These are phyloP conservation scores for Schwanniomyces yamadae DNA, from an alignment of 805 yeast species.

Conservation along the genomic window DNA sequence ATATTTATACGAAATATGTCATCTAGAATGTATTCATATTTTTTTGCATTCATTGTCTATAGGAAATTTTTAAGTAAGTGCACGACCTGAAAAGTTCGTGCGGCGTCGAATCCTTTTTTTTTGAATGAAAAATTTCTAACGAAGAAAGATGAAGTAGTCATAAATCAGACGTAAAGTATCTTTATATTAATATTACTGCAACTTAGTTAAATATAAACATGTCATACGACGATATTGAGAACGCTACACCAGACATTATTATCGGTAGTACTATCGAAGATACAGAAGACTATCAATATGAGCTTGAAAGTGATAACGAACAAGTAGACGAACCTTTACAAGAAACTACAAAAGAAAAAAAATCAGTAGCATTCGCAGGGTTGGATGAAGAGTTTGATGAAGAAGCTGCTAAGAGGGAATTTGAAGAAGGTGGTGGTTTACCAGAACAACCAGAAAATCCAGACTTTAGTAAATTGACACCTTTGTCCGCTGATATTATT, in stretches of 20 bases:
- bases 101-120: neutral
- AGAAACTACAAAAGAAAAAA: constrained; percentile 47
- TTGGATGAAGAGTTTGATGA: constrained; percentile 69
- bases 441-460: constrained; percentile 95
- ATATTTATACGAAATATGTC: neutral
- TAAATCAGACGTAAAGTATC: constrained; percentile 1
- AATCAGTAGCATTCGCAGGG: constrained; percentile 79
- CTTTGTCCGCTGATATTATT: constrained; percentile 91
- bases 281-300: constrained; percentile 47
- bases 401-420: constrained; percentile 77
- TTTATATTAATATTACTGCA: constrained; percentile 1
- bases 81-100: constrained; percentile 7
- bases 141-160: constrained; percentile 1
- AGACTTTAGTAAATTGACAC: constrained; percentile 77
- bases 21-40: neutral
- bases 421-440: constrained; percentile 97
- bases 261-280: constrained; percentile 55
- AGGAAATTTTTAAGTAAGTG: too few species aligned
- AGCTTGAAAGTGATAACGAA: constrained; percentile 48
- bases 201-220: constrained; percentile 27
- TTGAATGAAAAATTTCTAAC: constrained; percentile 10
- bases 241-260: constrained; percentile 81
- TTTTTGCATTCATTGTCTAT: neutral
- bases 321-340: constrained; percentile 40
- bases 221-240: constrained; percentile 78